Evolutionary conservation across 164 flowering plant species (phyloP).

Genomic region (Piper betle): DNA sequence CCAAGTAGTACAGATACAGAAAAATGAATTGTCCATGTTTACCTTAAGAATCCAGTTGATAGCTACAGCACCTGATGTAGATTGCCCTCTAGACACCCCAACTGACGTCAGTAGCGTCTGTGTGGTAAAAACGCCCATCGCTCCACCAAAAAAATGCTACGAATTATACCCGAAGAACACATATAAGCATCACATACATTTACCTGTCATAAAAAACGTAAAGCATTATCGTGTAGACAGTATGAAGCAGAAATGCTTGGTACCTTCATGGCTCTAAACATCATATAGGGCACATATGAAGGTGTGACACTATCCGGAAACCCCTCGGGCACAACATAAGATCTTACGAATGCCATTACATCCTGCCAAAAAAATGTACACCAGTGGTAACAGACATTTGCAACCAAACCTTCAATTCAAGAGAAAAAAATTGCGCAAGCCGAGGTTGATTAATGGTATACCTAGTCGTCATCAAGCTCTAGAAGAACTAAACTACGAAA

Average conservation of each 20-base stretch:
- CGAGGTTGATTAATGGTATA: background rate
- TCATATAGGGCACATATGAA: constrained; percentile 95
- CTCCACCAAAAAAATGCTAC: constrained; percentile 98
- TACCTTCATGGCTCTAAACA: constrained; percentile 97
- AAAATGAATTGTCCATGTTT: constrained; percentile 1
- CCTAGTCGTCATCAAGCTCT: background rate
- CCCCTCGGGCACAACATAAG: constrained; percentile 97
- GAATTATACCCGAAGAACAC: constrained; percentile 1
- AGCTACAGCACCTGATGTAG: constrained; percentile 85
- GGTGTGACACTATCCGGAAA: constrained; percentile 87
- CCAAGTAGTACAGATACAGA: background rate
- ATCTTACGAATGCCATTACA: constrained; percentile 66
- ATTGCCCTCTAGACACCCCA: constrained; percentile 57
- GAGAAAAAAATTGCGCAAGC: background rate
- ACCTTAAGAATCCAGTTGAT: constrained; percentile 99
- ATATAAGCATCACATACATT: background rate
- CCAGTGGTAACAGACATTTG: background rate
- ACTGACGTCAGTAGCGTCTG: constrained; percentile 77
- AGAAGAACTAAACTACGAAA: background rate
- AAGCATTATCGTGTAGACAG: no score
- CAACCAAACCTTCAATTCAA: background rate
- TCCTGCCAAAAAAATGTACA: constrained; percentile 40
- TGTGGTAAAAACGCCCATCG: constrained; percentile 97
- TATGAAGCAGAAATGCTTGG: background rate
- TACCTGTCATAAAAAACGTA: background rate